Evolutionary conservation across 139 green algal genomes (phyloP), one percentile per base, ranked within the genome.

Genomic region (Bryopsis sp.): DNA sequence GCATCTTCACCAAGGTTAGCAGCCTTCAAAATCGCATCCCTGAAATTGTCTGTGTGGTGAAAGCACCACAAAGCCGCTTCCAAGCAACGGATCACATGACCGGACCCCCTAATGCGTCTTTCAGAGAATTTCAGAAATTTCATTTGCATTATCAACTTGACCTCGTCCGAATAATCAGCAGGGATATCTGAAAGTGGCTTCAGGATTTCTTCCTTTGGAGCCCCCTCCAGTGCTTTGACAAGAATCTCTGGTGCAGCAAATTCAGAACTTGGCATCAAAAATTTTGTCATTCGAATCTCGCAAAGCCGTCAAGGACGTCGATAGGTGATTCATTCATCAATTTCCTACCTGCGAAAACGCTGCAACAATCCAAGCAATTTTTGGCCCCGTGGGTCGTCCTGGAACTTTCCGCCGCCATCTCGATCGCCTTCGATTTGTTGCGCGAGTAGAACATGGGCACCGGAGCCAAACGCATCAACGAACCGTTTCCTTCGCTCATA

Each of bases 51-150:
- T 54, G 43, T 54, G 43, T 19, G 11, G 15, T 19, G 19, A 19
- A 54, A 54, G 43, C 43, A 54, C 43, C 43, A 54, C 15, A 54
- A 19, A 54, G 43, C 43, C 11, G 43, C 43, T 54, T 54, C 43
- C 11, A 54, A 19, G 43, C 43, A 54, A 11, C 19, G 15, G 19
- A 54, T 19, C 15, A 54, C 43, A 19, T 54, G 19, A 11, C 43
- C 43, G 11, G 43, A 26, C 15, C 43, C 43, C 43, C 19, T 54
- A 26, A 54, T 54, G 19, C 19, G 15, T n/a, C n/a, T n/a, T n/a
- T n/a, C n/a, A n/a, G n/a, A n/a, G n/a, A n/a, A n/a, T n/a, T n/a
- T n/a, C n/a, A n/a, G n/a, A n/a, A n/a, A n/a, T n/a, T n/a, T n/a
- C n/a, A n/a, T n/a, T n/a, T 54, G 43, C 15, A 54, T 19, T 54